phyloP scores from a whole-genome alignment of 2,329 filamentous ascomycete species.

The Aspergillus aculeatus region DNA sequence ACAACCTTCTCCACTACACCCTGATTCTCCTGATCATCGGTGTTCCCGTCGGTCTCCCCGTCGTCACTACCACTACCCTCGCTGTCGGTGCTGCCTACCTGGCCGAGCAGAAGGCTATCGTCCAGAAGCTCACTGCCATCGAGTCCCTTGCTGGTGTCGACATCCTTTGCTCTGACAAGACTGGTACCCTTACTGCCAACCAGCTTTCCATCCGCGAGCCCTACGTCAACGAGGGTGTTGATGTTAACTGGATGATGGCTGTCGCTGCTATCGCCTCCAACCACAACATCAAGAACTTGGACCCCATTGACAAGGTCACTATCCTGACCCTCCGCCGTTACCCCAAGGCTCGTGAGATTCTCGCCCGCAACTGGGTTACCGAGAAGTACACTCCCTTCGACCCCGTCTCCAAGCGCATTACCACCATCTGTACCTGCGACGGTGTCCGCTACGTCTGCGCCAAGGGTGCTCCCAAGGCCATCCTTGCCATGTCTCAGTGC shows the following conservation, averaged over 20 bases:
- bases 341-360: conserved; percentile 73
- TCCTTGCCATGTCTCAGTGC: conserved; percentile 68
- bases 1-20: conserved; percentile 67
- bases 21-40: conserved; percentile 73
- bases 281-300: conserved; percentile 75
- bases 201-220: conserved; percentile 75
- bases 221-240: conserved; percentile 72
- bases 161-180: conserved; percentile 79
- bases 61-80: conserved; percentile 74
- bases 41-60: conserved; percentile 76
- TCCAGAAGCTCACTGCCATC: conserved; percentile 76
- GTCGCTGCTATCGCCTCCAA: conserved; percentile 74
- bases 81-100: conserved; percentile 76
- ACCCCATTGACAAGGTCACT: conserved; percentile 77
- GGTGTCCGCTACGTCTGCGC: conserved; percentile 70
- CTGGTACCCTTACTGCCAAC: conserved; percentile 62
- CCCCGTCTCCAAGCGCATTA: conserved; percentile 77
- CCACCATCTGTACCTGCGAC: conserved; percentile 66
- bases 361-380: conserved; percentile 71
- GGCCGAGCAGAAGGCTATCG: conserved; percentile 74
- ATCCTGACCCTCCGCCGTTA: conserved; percentile 73
- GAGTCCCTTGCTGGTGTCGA: conserved; percentile 74
- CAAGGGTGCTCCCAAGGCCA: conserved; percentile 75
- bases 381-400: conserved; percentile 72
- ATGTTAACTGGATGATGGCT: conserved; percentile 83